A percentile compares a stretch with the other conserved stretches of the same genome.
These are phyloP conservation scores for Rheum nobile DNA, from an alignment of 148 eudicot genomes.

Conservation along the genomic window DNA sequence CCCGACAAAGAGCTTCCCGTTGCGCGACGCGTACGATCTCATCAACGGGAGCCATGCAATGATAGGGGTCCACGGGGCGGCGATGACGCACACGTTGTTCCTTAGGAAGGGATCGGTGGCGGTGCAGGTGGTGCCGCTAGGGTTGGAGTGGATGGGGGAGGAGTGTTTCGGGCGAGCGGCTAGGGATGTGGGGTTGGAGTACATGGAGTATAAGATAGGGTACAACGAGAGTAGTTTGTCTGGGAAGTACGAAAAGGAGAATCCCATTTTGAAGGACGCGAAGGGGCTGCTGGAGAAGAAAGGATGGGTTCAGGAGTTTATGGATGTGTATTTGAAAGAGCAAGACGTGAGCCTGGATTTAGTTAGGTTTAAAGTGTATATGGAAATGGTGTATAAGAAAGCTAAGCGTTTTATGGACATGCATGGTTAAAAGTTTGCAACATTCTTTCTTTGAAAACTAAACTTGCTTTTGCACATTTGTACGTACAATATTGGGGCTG, in stretches of 20 bases:
- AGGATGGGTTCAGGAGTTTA: slow-evolving; percentile 22
- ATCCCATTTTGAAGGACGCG: slow-evolving; percentile 18
- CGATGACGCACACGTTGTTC: slow-evolving; percentile 16
- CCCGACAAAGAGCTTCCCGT: slow-evolving; percentile 12
- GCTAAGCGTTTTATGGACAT: slow-evolving; percentile 33
- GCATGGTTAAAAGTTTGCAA: slow-evolving; percentile 12
- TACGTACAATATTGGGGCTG: slow-evolving; percentile 32
- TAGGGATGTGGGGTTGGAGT: slow-evolving; percentile 31
- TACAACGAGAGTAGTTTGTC: slow-evolving; percentile 33
- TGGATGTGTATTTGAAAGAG: slow-evolving; percentile 39
- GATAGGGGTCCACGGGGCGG: slow-evolving; percentile 25
- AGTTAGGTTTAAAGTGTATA: slow-evolving; percentile 24
- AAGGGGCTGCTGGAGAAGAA: background rate
- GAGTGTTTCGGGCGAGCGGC: slow-evolving; percentile 31
- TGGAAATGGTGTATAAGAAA: slow-evolving; percentile 33
- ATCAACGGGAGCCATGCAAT: slow-evolving; percentile 23
- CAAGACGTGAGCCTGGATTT: slow-evolving; percentile 40
- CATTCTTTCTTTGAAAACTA: background rate
- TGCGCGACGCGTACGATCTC: slow-evolving; percentile 19
- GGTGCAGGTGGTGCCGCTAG: slow-evolving; percentile 36
- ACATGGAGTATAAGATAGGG: slow-evolving; percentile 25
- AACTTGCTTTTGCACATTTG: slow-evolving; percentile 15
- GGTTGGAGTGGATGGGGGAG: slow-evolving; percentile 23
- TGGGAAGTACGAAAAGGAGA: slow-evolving; percentile 17
- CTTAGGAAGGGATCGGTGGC: slow-evolving; percentile 12